A percentile compares a stretch with the other conserved stretches of the same genome.
Conservation (phyloP, 768 basidiomycete genomes). For the Calocera viscosa region DNA sequence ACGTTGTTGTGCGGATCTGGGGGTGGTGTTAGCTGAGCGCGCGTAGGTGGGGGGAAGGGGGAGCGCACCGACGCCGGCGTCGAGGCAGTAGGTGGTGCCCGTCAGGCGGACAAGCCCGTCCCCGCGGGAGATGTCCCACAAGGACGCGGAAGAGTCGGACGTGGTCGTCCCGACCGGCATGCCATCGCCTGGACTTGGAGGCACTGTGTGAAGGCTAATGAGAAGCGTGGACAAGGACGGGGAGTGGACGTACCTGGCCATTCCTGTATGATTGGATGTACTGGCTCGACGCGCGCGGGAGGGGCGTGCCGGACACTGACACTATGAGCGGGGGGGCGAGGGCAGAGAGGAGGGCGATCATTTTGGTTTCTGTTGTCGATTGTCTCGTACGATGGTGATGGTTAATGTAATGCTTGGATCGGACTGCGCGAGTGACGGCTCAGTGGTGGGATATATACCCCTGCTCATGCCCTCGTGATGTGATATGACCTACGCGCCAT, state of each 20-base stretch:
- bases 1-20: neutral
- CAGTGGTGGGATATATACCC: no score
- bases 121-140: neutral
- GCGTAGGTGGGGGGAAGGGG: neutral
- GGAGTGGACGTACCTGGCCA: no score
- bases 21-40: neutral
- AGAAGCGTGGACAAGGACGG: neutral
- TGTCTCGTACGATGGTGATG: no score
- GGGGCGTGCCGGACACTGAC: no score
- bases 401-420: no score
- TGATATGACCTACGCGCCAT: no score
- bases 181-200: neutral
- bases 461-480: no score
- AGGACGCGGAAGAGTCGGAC: neutral
- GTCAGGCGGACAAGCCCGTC: constrained; percentile 9
- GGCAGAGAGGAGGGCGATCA: no score
- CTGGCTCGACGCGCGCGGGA: no score
- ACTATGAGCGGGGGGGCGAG: no score
- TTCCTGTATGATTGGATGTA: neutral
- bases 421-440: no score
- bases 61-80: constrained; percentile 14
- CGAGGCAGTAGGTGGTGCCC: constrained; percentile 17
- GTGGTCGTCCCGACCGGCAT: neutral
- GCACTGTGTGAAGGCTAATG: neutral
- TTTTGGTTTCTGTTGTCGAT: no score